Base-by-base conservation (phyloP, 2,329 filamentous ascomycete species). In the Phaeosphaeriaceae sp. region DNA sequence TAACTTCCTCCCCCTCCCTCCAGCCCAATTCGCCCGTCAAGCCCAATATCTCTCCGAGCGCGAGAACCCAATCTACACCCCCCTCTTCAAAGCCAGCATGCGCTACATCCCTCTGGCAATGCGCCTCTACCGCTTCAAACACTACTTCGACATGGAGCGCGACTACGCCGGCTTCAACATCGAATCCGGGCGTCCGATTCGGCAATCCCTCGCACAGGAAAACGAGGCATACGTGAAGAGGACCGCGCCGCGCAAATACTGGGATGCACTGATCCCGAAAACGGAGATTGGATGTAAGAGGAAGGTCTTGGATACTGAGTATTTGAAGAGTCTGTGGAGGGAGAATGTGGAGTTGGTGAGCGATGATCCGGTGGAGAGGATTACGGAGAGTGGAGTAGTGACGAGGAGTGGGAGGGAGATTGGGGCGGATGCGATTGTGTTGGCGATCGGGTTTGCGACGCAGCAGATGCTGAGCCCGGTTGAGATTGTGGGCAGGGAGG, bases 401-500 rank as follows among this genome's bases (percentile, higher is more conserved):
- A 81, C 80, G 10, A 68, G 65, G 40, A 75, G 71, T 24, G 81
- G 80, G 1, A 65, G 72, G 1, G 62, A 77, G 19, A 62, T 81
- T 22, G 54, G 70, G n/a, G 80, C 80, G 0, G 81, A 83, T 67
- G 80, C 72, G 3, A 81, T 85, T 53, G 68, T 85, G 9, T 74
- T 84, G 2, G 83, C 83, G 0, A 83, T 79, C 27, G 82, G 83
- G 0, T 85, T 84, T 48, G 75, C 81, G 46, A 83, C 83, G 1
- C 78, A 80, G 51, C 79, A 79, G 50, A 78, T 82, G 54, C 63
- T 85, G 4, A 79, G 75, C 33, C 82, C 81, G 0, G 78, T 85
- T 72, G 73, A 83, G 33, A 83, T 85, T 36, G 60, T 67, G 2
- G 83, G 82, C 1, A 68, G 78, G 22, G 67, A 77, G 11, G 81